Evolutionary conservation across 2,329 filamentous ascomycete genomes (phyloP), one percentile per base, ranked within the genome.

Genomic region (Verticillium zaregamsianum): DNA sequence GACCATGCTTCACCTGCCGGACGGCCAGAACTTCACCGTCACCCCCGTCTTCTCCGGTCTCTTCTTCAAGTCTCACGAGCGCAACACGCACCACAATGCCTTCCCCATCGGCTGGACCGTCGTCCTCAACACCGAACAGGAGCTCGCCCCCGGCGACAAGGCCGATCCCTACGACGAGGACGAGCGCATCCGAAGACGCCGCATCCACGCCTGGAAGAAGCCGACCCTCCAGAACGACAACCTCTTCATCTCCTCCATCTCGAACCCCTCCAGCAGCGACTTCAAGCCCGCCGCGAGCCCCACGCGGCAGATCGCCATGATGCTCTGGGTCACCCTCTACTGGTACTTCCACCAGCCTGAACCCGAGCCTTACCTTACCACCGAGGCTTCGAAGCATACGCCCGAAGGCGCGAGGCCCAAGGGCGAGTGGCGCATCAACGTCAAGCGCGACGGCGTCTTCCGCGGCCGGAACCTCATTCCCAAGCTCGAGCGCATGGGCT

Each of bases 331-430:
- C 37, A 93, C 92, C 1, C 80, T 98, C 52, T 97, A 92, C 80
- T 98, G 94, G 94, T 98, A 98, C 79, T 98, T 97, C 69, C 93
- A 97, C 77, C 92, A 96, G 74, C 84, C 87, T 1, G 84, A 89
- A 68, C 94, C 94, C 0, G 80, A 83, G 25, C 81, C 84, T 0
- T 83, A 86, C 58, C 71, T 95, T 37, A 81, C 82, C 20, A 91
- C 86, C 7, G 79, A 86, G 5, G 80, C 84, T 0, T 90, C 88
- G 1, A 84, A 82, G 66, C 73, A 81, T 62, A 94, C 92, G 0
- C 90, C 90, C 0, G 78, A 85, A 20, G 73, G 77, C 5, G 94
- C 91, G 5, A 88, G 86, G 66, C 94, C 94, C 2, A 88, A 86
- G 66, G 93, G 90, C 35, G 92, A 96, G 62, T 98, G 94, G 94